Percentiles rank a stretch among this genome's conserved stretches.
phyloP scores from a whole-genome alignment of 768 basidiomycete genomes.

The Zangia roseola region DNA sequence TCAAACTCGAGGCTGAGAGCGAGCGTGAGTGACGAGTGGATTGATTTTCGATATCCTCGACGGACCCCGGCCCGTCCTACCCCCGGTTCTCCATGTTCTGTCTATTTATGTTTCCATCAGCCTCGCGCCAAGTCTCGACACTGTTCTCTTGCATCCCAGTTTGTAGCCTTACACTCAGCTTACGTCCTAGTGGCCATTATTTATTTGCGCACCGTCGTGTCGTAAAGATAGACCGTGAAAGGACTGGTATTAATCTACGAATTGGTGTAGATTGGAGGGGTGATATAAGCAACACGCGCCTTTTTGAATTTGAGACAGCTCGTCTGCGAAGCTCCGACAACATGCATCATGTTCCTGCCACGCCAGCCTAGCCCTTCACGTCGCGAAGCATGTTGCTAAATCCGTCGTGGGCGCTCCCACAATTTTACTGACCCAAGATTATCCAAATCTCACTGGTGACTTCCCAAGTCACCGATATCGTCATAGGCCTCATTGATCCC shows the following conservation, averaged over 20 bases:
- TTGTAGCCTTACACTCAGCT: conserved; percentile 9
- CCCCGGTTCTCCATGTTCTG: not conserved
- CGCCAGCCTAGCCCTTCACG: not conserved
- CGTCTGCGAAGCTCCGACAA: conserved; percentile 9
- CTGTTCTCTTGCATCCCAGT: not conserved
- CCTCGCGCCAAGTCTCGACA: not conserved
- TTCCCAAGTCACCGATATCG: conserved; percentile 20
- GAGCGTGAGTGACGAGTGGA: conserved; percentile 13
- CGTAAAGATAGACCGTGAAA: conserved; percentile 5
- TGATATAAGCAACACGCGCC: conserved; percentile 13
- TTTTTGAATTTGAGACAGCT: conserved; percentile 3
- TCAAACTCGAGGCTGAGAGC: conserved; percentile 28
- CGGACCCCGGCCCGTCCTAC: not conserved
- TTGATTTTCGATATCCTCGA: not conserved
- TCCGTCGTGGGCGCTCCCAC: conserved; percentile 7
- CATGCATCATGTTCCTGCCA: too few species aligned
- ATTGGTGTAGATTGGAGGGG: not conserved
- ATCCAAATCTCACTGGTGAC: conserved; percentile 12
- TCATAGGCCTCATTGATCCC: not conserved
- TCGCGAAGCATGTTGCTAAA: conserved; percentile 11
- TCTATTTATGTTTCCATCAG: conserved; percentile 8
- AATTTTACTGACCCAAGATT: conserved; percentile 7
- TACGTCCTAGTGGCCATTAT: conserved; percentile 9
- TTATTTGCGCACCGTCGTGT: conserved; percentile 6
- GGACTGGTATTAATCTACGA: conserved; percentile 4